Evolutionary conservation across 2,329 filamentous ascomycete genomes (phyloP), one percentile per base, ranked within the genome.

Genomic region (Nannizzia gypsea): DNA sequence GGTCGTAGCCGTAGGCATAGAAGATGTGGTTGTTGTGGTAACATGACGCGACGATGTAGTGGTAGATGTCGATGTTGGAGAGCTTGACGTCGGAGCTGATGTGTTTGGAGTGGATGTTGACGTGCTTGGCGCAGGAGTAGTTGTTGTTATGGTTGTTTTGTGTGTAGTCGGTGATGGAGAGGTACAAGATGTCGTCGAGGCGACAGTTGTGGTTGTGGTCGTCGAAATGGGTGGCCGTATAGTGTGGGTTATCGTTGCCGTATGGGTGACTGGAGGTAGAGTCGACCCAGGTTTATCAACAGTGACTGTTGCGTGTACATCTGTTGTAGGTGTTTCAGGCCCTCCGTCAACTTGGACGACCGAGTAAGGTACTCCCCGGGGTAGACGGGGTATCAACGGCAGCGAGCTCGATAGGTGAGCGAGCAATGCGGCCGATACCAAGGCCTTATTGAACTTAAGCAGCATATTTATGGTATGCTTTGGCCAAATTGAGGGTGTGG

Each of bases 271-370:
- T 26, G 57, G 61, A 54, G 58, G 56, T 8, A 13, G 58, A n/a
- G 61, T 57, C 11, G 54, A 17, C 22, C 34, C 56, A 17, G 56
- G 56, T 11, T 46, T 46, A 31, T 38, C 36, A 8, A 63, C 60
- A 17, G 64, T 64, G 46, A 65, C 60, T 22, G 63, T 58, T 31
- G 58, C 57, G 6, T 57, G 57, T 2, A 56, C 4, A 34, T 56
- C 59, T 2, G 31, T 60, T 24, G 61, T 60, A 22, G 59, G 28
- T 5, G 58, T 42, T 44, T 58, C 62, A 52, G 59, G 38, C 9
- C 59, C 60, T n/a, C 64, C 63, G 60, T 64, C 61, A 40, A 65
- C 64, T n/a, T 59, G 63, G 9, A 65, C 61, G 57, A 65, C 64
- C n/a, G 64, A 65, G 36, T 64, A 65, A 44, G 59, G 58, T 15